Conservation (phyloP, 768 basidiomycete genomes). For the Hysterangium stoloniferum region DNA sequence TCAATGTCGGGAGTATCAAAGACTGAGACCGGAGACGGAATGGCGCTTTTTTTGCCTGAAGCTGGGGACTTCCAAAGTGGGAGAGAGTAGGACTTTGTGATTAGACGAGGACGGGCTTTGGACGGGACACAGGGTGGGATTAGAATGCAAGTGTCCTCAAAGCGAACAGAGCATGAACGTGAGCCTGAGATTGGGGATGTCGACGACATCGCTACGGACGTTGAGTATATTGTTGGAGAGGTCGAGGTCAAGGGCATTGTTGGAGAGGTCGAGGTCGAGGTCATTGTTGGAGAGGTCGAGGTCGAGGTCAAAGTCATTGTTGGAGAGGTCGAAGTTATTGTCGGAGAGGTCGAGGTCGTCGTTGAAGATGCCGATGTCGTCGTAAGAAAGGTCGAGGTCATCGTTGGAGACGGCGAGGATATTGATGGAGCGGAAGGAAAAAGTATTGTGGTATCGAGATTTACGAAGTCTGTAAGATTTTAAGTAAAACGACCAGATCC, state of each 20-base stretch:
- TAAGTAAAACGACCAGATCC: too few relatives aligned
- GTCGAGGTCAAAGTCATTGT: background rate
- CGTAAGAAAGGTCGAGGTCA: too few relatives aligned
- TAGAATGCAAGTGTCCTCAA: slow-evolving; percentile 65
- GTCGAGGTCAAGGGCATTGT: background rate
- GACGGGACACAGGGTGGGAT: slow-evolving; percentile 44
- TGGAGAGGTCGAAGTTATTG: background rate
- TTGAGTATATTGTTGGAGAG: background rate
- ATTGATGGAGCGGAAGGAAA: too few relatives aligned
- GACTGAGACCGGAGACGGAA: slow-evolving; percentile 13
- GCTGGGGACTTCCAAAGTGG: slow-evolving; percentile 51
- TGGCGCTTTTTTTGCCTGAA: slow-evolving; percentile 17
- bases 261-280: background rate
- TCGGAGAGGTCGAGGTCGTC: too few relatives aligned
- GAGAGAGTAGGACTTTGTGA: slow-evolving; percentile 60
- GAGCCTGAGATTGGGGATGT: background rate
- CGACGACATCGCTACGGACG: background rate
- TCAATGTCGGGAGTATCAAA: background rate
- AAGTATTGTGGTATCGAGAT: too few relatives aligned
- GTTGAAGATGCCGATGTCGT: too few relatives aligned
- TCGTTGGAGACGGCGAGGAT: too few relatives aligned
- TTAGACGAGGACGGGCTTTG: slow-evolving; percentile 37
- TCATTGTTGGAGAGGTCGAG: background rate
- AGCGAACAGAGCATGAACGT: slow-evolving; percentile 39
- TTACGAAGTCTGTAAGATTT: too few relatives aligned